Conservation (phyloP, 192 early-diverging fungal species). For the Chytriomyces confervae region DNA sequence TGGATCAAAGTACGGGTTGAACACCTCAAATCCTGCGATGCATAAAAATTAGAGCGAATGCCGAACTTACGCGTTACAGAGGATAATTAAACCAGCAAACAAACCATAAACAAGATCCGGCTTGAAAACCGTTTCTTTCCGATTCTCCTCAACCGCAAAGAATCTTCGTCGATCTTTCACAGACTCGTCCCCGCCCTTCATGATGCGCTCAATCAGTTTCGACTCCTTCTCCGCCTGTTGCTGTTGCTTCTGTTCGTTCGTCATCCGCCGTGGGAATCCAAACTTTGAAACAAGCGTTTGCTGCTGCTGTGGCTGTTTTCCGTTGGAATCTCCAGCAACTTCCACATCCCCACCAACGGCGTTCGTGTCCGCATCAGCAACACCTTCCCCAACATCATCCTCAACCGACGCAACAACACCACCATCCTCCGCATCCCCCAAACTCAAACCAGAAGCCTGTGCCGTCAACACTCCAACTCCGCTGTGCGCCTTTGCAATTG, state of each 20-base stretch:
- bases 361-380: background rate
- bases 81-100: too few relatives aligned
- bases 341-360: background rate
- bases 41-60: background rate
- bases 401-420: background rate
- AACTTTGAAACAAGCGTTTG: background rate
- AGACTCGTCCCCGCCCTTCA: slow-evolving; percentile 31
- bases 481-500: background rate
- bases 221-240: slow-evolving; percentile 14
- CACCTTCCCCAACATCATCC: background rate
- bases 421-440: background rate
- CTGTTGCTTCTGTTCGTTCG: slow-evolving; percentile 6
- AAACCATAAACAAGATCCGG: slow-evolving; percentile 31
- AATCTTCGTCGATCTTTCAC: slow-evolving; percentile 36
- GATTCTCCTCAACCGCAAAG: slow-evolving; percentile 32
- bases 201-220: slow-evolving; percentile 28
- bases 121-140: slow-evolving; percentile 29
- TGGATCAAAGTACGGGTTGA: slow-evolving; percentile 43
- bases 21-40: slow-evolving; percentile 32
- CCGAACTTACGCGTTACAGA: too few relatives aligned
- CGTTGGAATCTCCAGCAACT: background rate
- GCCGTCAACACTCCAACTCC: background rate
- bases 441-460: slow-evolving; percentile 10
- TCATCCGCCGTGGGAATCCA: background rate
- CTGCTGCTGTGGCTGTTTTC: background rate